Percentiles rank a stretch among this genome's conserved stretches.
These are phyloP conservation scores for Colletotrichum sp. DNA, from an alignment of 2,329 filamentous ascomycete genomes.

Conservation along the genomic window DNA sequence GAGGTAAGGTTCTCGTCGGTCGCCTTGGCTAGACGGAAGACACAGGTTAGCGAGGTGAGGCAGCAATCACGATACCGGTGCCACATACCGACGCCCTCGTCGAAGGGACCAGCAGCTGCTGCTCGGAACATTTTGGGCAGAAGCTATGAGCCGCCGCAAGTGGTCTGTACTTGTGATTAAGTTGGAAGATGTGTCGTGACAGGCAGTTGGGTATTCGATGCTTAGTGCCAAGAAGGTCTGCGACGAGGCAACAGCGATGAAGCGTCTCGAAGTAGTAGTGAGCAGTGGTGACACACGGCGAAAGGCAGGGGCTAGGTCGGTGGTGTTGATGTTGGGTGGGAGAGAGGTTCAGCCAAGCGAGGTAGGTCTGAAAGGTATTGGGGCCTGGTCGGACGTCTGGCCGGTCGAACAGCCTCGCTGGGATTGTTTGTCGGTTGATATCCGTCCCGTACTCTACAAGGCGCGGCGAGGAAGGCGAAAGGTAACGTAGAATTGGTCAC, in stretches of 20 bases:
- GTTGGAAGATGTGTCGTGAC: neutral
- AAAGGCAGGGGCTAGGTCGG: neutral
- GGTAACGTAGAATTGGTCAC: neutral
- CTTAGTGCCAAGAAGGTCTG: neutral
- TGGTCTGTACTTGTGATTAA: neutral
- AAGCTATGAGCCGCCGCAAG: conserved; percentile 13
- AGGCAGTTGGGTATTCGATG: neutral
- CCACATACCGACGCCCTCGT: conserved; percentile 63
- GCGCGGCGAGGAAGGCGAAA: neutral
- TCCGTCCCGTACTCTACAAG: neutral
- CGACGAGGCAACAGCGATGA: neutral
- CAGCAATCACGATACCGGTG: neutral
- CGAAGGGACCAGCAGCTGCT: conserved; percentile 62
- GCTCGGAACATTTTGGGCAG: conserved; percentile 60
- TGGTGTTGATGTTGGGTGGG: neutral
- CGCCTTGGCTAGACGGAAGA: conserved; percentile 62
- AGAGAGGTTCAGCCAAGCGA: neutral
- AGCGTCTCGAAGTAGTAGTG: neutral
- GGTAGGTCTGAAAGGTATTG: neutral
- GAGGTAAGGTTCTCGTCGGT: conserved; percentile 98
- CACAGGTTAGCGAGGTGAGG: neutral
- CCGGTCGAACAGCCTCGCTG: neutral
- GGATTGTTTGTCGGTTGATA: neutral
- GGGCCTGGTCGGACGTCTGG: neutral
- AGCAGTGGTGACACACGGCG: neutral